phyloP scores from a whole-genome alignment of 306 rosid genomes.

The Potentilla sterilis region DNA sequence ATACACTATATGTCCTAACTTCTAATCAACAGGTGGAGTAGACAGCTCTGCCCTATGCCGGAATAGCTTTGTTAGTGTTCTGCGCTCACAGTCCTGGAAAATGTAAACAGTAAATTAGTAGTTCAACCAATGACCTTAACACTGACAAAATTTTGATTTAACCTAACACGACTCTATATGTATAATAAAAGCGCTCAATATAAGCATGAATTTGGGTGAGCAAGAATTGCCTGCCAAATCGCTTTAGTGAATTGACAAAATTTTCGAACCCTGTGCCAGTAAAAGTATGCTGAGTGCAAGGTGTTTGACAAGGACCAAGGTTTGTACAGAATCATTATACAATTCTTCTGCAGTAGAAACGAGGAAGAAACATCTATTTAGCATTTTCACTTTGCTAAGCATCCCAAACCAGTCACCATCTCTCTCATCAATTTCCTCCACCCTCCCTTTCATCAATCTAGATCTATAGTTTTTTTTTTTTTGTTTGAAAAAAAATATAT shows the following conservation, averaged over 20 bases:
- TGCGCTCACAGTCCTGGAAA: conserved; percentile 89
- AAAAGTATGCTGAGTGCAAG: neutral
- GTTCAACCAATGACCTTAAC: neutral
- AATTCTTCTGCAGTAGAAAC: neutral
- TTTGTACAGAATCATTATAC: neutral
- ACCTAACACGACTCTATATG: neutral
- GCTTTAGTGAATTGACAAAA: neutral
- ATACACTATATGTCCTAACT: conserved; percentile 13
- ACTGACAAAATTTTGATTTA: neutral
- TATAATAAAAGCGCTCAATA: neutral
- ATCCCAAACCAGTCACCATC: neutral
- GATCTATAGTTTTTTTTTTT: neutral
- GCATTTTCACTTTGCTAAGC: neutral
- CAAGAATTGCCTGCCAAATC: neutral
- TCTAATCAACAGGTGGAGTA: conserved; percentile 38
- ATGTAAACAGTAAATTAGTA: conserved; percentile 5
- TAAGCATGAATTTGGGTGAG: neutral
- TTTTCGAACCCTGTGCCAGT: neutral
- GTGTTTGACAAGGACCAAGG: neutral
- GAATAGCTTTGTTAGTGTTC: conserved; percentile 79
- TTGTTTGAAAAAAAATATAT: no score
- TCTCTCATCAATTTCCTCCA: no score
- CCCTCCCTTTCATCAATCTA: neutral
- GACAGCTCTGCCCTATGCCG: conserved; percentile 60
- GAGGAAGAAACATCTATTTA: neutral